Base-by-base conservation (phyloP, 768 basidiomycete species). In the Termitomyces sp. region DNA sequence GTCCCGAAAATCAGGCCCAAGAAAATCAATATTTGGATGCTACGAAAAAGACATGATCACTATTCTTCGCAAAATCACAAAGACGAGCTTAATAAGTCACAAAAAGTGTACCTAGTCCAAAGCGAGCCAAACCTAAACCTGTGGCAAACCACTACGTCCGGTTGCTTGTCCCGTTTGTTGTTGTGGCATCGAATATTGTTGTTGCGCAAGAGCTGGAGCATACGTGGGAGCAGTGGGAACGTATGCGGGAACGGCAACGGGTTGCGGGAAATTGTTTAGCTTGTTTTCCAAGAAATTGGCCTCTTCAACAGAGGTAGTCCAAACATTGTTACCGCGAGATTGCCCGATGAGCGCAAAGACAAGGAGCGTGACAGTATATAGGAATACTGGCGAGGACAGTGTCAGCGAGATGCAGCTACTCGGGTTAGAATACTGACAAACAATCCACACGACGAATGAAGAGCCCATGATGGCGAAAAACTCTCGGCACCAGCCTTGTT, bases 361-460 rank as follows among this genome's bases (percentile, higher is more conserved):
- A 1, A 64, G 34, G 31, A 64, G 57, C 10, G 54, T 60, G 52
- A 48, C 24, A 18, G 59, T 61, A 26, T 63, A 64, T 0, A 59
- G 9, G 32, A 63, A 39, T 13, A 64, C 63, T 64, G 20, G 12
- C 18, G n/a, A 53, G 31, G 3, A 31, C 10, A n/a, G 12, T 44
- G 16, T 53, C 46, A 52, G 22, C 14, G 13, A 14, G 29, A 50
- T 3, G 26, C 7, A 27, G 5, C 20, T 18, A 43, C 34, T 24
- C 16, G 4, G 6, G 42, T 29, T 16, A 18, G n/a, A 47, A 20
- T 3, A 58, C 62, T 56, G 27, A 63, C 62, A 56, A 6, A 47
- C 3, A 13, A 63, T 55, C 62, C 62, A 64, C 20, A 24, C 54
- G 24, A 57, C 46, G 34, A 63, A 63, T 6, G 64, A 61, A 3